These are phyloP conservation scores for Cryphonectria japonica DNA, from an alignment of 2,329 filamentous ascomycete genomes.

Conservation along the genomic window DNA sequence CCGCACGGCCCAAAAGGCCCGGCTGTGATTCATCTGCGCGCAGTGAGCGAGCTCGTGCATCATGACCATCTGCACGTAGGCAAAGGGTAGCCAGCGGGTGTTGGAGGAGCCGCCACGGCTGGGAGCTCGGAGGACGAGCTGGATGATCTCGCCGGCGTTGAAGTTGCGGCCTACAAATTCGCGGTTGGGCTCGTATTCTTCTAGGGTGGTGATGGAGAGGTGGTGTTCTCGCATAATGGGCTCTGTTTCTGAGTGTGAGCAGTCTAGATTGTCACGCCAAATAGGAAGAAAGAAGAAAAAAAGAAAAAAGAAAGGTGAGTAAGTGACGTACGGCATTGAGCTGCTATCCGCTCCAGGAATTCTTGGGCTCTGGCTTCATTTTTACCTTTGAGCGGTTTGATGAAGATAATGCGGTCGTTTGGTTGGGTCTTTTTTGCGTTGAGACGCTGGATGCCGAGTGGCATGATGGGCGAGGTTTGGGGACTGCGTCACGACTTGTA, in stretches of 20 bases:
- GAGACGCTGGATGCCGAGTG: slow-evolving; percentile 75
- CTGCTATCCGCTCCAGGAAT: slow-evolving; percentile 76
- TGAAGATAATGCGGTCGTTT: slow-evolving; percentile 81
- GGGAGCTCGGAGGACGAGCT: slow-evolving; percentile 76
- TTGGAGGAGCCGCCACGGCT: slow-evolving; percentile 38
- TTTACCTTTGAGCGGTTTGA: slow-evolving; percentile 73
- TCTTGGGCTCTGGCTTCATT: slow-evolving; percentile 67
- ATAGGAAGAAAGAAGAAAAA: background rate
- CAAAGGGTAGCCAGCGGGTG: slow-evolving; percentile 74
- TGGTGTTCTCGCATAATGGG: slow-evolving; percentile 72
- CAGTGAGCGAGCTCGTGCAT: slow-evolving; percentile 90
- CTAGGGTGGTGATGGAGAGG: slow-evolving; percentile 70
- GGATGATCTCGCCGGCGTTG: slow-evolving; percentile 85
- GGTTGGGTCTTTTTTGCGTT: slow-evolving; percentile 76
- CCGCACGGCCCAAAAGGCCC: slow-evolving; percentile 78
- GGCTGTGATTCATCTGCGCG: slow-evolving; percentile 89
- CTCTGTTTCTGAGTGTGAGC: slow-evolving; percentile 41
- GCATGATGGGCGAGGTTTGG: slow-evolving; percentile 56
- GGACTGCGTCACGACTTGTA: slow-evolving; percentile 23
- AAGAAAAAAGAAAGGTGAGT: background rate
- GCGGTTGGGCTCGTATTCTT: slow-evolving; percentile 79
- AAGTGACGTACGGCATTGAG: slow-evolving; percentile 68
- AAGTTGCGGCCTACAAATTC: slow-evolving; percentile 91
- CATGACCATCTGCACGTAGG: slow-evolving; percentile 92
- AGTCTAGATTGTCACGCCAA: no score